Conservation (phyloP, 179 eudicot genomes). For the Amaranthus tricolor region DNA sequence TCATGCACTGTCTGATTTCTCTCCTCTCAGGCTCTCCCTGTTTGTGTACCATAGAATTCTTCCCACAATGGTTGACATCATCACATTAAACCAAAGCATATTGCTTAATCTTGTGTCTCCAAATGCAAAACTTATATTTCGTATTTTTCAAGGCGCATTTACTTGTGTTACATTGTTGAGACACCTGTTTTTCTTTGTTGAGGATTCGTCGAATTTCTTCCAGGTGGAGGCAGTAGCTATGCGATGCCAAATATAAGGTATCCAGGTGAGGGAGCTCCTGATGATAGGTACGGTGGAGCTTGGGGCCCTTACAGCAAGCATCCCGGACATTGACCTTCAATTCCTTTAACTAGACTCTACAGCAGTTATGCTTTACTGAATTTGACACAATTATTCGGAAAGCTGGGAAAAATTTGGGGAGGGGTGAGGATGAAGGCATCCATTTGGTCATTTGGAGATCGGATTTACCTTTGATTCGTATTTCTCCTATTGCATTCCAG, state of each 20-base stretch:
- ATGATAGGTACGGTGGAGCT: constrained; percentile 47
- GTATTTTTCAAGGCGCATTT: not conserved
- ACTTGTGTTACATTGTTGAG: not conserved
- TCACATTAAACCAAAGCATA: not conserved
- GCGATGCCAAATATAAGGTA: constrained; percentile 61
- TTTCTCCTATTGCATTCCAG: too few relatives aligned
- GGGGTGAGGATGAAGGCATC: not conserved
- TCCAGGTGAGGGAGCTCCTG: constrained; percentile 36
- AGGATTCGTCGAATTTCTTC: not conserved
- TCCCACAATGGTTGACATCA: not conserved
- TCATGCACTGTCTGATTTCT: not conserved
- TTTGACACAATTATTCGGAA: not conserved
- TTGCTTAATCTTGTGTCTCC: not conserved
- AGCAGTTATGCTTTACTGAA: not conserved
- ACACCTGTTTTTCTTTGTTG: constrained; percentile 7
- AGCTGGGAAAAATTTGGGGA: not conserved
- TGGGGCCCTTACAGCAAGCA: constrained; percentile 61
- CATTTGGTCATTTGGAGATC: too few relatives aligned
- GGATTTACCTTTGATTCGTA: too few relatives aligned
- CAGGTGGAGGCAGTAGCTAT: constrained; percentile 52
- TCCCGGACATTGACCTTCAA: constrained; percentile 28
- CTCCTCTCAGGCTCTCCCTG: not conserved
- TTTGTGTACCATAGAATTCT: not conserved
- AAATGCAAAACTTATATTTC: not conserved
- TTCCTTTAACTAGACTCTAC: constrained; percentile 1